Evolutionary conservation across 1,139 yeast genomes (phyloP).

Genomic region (Geotrichum europaeum): DNA sequence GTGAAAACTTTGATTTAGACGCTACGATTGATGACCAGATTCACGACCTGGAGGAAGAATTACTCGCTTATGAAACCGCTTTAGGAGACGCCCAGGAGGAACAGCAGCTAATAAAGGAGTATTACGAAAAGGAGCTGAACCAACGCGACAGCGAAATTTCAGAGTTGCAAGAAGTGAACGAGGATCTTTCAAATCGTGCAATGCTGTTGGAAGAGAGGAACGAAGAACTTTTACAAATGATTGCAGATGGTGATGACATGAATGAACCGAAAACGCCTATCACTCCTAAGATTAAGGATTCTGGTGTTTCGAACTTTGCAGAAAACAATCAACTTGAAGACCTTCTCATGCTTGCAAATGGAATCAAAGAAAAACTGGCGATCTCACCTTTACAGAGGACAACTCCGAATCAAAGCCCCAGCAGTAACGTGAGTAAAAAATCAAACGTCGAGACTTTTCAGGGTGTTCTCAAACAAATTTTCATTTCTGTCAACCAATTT

Average conservation of each 20-base stretch:
- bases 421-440: neutral
- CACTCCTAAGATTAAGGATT: neutral
- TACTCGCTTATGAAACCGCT: slow-evolving; percentile 1
- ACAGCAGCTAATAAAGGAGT: slow-evolving; percentile 3
- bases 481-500: neutral
- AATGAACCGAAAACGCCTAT: neutral
- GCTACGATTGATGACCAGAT: neutral
- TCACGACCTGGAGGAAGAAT: slow-evolving; percentile 3
- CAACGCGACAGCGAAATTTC: slow-evolving; percentile 9
- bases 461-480: neutral
- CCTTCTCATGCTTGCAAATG: slow-evolving; percentile 1
- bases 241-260: neutral
- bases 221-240: neutral
- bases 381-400: neutral
- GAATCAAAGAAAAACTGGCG: neutral
- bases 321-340: neutral
- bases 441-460: slow-evolving; percentile 1
- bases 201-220: slow-evolving; percentile 1
- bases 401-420: neutral
- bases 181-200: slow-evolving; percentile 1
- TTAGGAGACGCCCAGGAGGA: slow-evolving; percentile 1
- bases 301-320: neutral
- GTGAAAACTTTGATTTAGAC: slow-evolving; percentile 8
- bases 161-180: slow-evolving; percentile 3
- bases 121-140: slow-evolving; percentile 4